Percentiles rank a stretch among this genome's conserved stretches.
Conservation (phyloP, 2,329 filamentous ascomycete species). For the Paecilomyces formosus region DNA sequence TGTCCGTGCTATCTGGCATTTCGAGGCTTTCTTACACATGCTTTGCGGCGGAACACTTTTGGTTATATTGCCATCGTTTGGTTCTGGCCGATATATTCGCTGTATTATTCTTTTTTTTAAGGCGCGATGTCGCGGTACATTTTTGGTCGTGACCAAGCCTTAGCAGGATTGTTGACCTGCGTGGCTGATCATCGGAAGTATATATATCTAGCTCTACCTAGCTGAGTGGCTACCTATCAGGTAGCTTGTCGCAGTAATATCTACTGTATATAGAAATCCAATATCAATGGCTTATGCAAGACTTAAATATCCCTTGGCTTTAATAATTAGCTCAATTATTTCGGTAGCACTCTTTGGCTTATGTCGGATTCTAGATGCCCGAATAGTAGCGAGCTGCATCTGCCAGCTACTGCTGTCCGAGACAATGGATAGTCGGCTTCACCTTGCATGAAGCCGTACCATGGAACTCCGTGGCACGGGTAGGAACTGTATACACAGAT, state of each 20-base stretch:
- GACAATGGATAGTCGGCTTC: too few species aligned
- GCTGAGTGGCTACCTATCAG: neutral
- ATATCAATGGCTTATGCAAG: neutral
- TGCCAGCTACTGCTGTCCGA: too few species aligned
- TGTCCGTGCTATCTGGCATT: neutral
- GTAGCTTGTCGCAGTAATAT: neutral
- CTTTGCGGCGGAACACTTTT: neutral
- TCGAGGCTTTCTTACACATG: neutral
- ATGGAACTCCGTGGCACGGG: too few species aligned
- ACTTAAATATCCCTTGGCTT: too few species aligned
- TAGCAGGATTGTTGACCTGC: neutral
- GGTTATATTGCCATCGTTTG: neutral
- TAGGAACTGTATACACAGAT: too few species aligned
- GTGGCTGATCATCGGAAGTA: neutral
- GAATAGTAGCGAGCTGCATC: too few species aligned
- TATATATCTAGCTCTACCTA: neutral
- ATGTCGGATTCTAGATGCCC: too few species aligned
- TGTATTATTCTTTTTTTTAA: neutral
- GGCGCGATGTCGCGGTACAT: neutral
- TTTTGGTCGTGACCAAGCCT: neutral
- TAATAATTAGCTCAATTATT: neutral
- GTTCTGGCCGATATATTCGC: neutral
- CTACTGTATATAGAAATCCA: neutral
- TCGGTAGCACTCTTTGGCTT: neutral
- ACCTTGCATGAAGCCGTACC: too few species aligned